phyloP scores from a whole-genome alignment of 768 basidiomycete genomes.

The Collybia sordida region DNA sequence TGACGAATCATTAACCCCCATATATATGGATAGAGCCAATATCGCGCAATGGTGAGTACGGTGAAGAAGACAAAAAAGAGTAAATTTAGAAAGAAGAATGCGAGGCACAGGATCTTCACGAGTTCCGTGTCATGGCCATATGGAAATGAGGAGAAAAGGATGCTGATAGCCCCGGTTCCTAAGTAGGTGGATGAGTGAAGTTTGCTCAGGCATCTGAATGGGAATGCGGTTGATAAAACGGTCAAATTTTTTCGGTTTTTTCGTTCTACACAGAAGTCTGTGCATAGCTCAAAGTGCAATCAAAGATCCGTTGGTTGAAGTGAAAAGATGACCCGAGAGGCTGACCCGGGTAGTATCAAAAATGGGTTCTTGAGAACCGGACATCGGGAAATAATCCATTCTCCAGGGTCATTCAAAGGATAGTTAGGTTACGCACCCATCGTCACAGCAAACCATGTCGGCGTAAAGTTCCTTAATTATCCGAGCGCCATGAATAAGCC shows the following conservation, averaged over 20 bases:
- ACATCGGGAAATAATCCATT: no score
- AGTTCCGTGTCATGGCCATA: conserved; percentile 42
- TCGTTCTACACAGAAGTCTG: no score
- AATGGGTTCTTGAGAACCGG: neutral
- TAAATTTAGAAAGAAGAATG: conserved; percentile 37
- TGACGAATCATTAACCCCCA: conserved; percentile 49
- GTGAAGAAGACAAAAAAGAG: conserved; percentile 44
- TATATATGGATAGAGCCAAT: conserved; percentile 35
- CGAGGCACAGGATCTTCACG: conserved; percentile 30
- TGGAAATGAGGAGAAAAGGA: conserved; percentile 57
- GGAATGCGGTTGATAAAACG: no score
- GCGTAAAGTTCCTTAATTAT: conserved; percentile 33
- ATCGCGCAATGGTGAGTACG: conserved; percentile 36
- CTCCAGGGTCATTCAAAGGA: neutral
- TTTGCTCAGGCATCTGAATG: neutral
- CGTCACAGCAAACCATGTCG: conserved; percentile 41
- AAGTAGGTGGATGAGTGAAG: conserved; percentile 4
- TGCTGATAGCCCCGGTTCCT: conserved; percentile 53
- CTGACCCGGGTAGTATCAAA: neutral
- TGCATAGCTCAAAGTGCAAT: no score
- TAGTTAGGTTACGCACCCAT: conserved; percentile 37
- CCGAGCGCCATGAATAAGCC: neutral
- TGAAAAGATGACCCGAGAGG: neutral
- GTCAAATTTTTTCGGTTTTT: no score
- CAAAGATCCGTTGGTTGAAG: no score